These are phyloP conservation scores for Allium fistulosum DNA, from an alignment of 106 monocot genomes.

Conservation along the genomic window DNA sequence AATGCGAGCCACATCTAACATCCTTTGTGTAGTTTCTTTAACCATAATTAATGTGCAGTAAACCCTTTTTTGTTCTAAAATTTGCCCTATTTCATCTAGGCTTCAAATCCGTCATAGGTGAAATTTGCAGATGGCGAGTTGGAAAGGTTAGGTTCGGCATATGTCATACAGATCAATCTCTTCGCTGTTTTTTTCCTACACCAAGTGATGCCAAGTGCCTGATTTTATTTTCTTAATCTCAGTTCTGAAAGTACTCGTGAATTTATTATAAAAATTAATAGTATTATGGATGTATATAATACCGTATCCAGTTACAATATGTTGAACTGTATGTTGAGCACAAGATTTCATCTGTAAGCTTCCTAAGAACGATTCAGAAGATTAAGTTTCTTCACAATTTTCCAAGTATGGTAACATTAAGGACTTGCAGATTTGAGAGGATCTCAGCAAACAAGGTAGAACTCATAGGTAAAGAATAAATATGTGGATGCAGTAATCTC, in stretches of 20 bases:
- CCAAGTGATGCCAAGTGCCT: not conserved
- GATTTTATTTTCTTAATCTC: no score
- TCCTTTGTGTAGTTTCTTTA: no score
- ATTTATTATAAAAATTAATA: not conserved
- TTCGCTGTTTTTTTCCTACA: not conserved
- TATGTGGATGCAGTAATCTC: no score
- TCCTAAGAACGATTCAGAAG: slow-evolving; percentile 82
- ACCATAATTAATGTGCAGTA: no score
- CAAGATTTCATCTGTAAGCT: slow-evolving; percentile 96
- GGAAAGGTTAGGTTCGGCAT: slow-evolving; percentile 80
- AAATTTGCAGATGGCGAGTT: slow-evolving; percentile 98
- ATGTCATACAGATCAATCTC: not conserved
- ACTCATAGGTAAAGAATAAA: not conserved
- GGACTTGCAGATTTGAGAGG: slow-evolving; percentile 88
- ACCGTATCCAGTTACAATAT: not conserved
- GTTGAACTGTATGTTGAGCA: slow-evolving; percentile 43
- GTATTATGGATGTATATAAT: not conserved
- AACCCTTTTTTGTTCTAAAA: not conserved
- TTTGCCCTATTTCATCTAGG: slow-evolving; percentile 36
- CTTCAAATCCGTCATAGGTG: slow-evolving; percentile 94
- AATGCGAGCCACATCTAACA: no score
- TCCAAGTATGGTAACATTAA: slow-evolving; percentile 85
- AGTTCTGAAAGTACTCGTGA: no score
- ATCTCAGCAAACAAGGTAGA: slow-evolving; percentile 86
- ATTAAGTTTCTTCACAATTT: slow-evolving; percentile 63